These are phyloP conservation scores for Aspergillus sclerotioniger DNA, from an alignment of 495 filamentous ascomycete genomes.

Conservation along the genomic window DNA sequence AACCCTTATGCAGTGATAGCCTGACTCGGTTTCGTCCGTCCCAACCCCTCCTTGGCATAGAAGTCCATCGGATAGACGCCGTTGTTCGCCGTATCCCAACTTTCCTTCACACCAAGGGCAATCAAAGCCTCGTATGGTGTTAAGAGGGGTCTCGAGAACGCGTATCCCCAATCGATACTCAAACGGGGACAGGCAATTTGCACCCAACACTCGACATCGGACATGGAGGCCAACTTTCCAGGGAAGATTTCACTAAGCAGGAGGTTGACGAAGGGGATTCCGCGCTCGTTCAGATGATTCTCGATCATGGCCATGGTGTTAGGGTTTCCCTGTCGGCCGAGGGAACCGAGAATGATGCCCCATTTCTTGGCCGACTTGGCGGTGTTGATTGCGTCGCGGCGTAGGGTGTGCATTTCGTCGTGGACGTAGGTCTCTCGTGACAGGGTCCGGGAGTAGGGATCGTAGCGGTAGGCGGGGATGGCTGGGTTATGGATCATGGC, in stretches of 20 bases:
- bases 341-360: conserved; percentile 89
- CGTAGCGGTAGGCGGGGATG: conserved; percentile 91
- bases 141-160: conserved; percentile 81
- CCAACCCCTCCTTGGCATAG: conserved; percentile 88
- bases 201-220: conserved; percentile 93
- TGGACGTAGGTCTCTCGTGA: conserved; percentile 90
- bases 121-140: conserved; percentile 95
- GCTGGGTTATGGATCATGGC: conserved; percentile 97
- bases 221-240: conserved; percentile 87
- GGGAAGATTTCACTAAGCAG: conserved; percentile 94
- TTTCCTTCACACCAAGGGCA: conserved; percentile 71
- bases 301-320: conserved; percentile 88
- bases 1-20: conserved; percentile 13
- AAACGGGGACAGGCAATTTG: conserved; percentile 93
- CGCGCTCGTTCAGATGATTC: conserved; percentile 60
- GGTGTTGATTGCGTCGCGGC: conserved; percentile 69
- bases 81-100: conserved; percentile 65
- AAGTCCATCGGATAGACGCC: conserved; percentile 98
- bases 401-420: conserved; percentile 79
- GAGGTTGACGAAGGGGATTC: conserved; percentile 76
- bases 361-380: conserved; percentile 79
- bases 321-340: conserved; percentile 93
- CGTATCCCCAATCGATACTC: conserved; percentile 99
- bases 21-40: conserved; percentile 55
- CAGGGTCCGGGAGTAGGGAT: conserved; percentile 89